A percentile compares a stretch with the other conserved stretches of the same genome.
Conservation (phyloP, 192 early-diverging fungal genomes). For the Umbelopsis sp. region DNA sequence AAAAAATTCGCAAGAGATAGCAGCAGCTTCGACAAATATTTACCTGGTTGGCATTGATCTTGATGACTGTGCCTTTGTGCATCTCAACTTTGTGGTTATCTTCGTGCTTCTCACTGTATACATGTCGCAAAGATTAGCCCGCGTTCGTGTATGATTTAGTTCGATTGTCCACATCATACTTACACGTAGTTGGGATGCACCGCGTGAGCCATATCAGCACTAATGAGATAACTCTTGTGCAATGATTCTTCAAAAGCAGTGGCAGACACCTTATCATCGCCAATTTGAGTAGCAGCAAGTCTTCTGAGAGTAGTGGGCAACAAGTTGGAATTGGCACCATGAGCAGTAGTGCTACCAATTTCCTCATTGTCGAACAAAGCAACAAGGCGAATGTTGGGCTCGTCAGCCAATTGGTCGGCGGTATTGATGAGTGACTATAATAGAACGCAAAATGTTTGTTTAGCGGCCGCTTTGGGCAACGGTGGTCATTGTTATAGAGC, state of each 20-base stretch:
- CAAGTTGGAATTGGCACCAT: conserved; percentile 93
- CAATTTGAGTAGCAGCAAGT: conserved; percentile 49
- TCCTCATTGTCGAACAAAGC: conserved; percentile 99
- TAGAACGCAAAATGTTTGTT: not conserved
- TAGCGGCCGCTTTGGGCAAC: too few relatives aligned
- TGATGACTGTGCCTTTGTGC: conserved; percentile 95
- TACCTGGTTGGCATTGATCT: conserved; percentile 95
- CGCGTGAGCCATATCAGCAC: conserved; percentile 94
- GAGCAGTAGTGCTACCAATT: conserved; percentile 88
- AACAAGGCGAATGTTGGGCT: conserved; percentile 81
- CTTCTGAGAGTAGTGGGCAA: conserved; percentile 73
- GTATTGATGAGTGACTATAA: conserved; percentile 49
- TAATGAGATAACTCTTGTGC: conserved; percentile 84
- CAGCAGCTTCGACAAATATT: not conserved
- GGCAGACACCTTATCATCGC: conserved; percentile 13
- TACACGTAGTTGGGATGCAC: conserved; percentile 82
- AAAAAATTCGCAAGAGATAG: not conserved
- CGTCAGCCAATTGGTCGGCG: conserved; percentile 56
- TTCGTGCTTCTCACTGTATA: conserved; percentile 83
- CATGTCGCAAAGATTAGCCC: not conserved
- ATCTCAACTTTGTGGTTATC: conserved; percentile 89
- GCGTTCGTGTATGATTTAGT: not conserved
- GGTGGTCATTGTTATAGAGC: not conserved
- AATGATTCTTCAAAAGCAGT: conserved; percentile 72
- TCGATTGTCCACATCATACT: not conserved